phyloP scores from a whole-genome alignment of 352 stramenopile genomes.

The Globisporangium paroecandrum region DNA sequence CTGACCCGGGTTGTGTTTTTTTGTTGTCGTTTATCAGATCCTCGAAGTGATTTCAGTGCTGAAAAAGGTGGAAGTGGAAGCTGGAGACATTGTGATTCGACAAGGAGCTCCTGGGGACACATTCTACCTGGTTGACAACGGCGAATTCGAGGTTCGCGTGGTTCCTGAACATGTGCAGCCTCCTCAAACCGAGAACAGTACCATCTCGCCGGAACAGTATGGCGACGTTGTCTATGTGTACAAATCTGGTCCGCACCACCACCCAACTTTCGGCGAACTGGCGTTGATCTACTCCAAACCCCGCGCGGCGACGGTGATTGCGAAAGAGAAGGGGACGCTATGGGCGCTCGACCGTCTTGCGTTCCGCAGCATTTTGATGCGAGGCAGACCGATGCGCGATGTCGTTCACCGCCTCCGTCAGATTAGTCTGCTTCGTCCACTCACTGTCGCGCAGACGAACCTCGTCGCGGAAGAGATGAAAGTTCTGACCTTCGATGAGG shows the following conservation, averaged over 20 bases:
- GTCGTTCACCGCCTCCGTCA: constrained; percentile 78
- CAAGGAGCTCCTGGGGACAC: constrained; percentile 91
- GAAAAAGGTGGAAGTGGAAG: constrained; percentile 74
- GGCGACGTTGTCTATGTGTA: constrained; percentile 76
- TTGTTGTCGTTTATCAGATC: constrained; percentile 31
- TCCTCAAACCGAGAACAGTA: constrained; percentile 10
- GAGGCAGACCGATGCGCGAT: constrained; percentile 71
- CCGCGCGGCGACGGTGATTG: constrained; percentile 69
- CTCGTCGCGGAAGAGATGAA: constrained; percentile 89
- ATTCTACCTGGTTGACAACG: constrained; percentile 90
- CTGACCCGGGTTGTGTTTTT: background rate
- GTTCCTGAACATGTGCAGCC: constrained; percentile 31
- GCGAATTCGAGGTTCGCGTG: constrained; percentile 77
- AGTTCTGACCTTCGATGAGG: constrained; percentile 69
- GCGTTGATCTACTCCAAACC: constrained; percentile 88
- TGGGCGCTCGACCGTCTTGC: constrained; percentile 91
- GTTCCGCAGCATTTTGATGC: constrained; percentile 93
- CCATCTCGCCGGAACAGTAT: constrained; percentile 31
- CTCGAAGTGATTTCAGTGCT: constrained; percentile 86
- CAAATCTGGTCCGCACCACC: constrained; percentile 47
- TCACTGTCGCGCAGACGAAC: constrained; percentile 89
- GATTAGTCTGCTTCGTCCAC: constrained; percentile 72
- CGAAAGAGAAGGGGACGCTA: constrained; percentile 54
- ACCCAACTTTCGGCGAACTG: constrained; percentile 85
- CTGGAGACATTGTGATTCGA: constrained; percentile 88